Percentiles rank a stretch among this genome's conserved stretches.
Evolutionary conservation across 768 basidiomycete genomes (phyloP).

Genomic region (Cystobasidium tubakii): DNA sequence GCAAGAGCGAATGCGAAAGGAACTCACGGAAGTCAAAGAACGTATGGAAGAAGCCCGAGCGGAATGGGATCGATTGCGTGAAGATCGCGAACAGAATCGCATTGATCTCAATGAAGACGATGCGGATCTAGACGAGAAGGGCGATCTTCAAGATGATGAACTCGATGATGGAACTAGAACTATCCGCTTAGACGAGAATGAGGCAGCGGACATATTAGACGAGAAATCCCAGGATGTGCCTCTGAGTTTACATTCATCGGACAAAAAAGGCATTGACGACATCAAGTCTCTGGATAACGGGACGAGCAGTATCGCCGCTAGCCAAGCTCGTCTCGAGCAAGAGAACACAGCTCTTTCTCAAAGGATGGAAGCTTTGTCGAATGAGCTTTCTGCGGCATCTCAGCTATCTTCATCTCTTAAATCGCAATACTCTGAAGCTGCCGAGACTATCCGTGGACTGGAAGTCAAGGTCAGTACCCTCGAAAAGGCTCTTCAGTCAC

Average conservation of each 20-base stretch:
- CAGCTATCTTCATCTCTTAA: conserved; percentile 68
- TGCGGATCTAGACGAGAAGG: conserved; percentile 18
- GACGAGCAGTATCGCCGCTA: neutral
- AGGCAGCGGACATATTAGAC: neutral
- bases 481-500: conserved; percentile 61
- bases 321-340: conserved; percentile 42
- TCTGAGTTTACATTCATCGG: neutral
- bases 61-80: conserved; percentile 59
- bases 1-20: conserved; percentile 74
- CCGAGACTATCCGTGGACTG: conserved; percentile 61
- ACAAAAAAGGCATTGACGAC: neutral
- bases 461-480: conserved; percentile 64
- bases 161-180: conserved; percentile 16
- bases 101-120: conserved; percentile 6
- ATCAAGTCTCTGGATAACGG: neutral
- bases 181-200: conserved; percentile 12
- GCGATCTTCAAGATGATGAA: conserved; percentile 10
- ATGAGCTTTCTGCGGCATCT: conserved; percentile 70
- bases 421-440: conserved; percentile 57
- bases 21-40: conserved; percentile 67
- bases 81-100: conserved; percentile 36
- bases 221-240: neutral
- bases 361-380: conserved; percentile 60
- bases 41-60: conserved; percentile 44
- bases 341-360: conserved; percentile 58